Evolutionary conservation across 441 rosid species (phyloP).

Genomic region (Eruca vesicaria): DNA sequence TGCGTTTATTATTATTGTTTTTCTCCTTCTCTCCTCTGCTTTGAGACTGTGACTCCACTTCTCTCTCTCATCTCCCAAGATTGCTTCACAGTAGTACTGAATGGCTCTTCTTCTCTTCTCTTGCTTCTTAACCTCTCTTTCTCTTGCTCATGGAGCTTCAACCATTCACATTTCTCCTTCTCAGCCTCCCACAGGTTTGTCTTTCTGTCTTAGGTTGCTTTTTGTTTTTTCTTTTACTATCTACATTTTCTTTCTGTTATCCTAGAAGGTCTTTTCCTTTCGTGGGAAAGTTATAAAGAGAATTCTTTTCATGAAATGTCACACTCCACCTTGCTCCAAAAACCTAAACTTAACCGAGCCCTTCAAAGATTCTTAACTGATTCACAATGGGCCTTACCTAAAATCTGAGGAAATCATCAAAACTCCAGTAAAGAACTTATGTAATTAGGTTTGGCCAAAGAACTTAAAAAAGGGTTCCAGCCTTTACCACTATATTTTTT

Average conservation of each 20-base stretch:
- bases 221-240: neutral
- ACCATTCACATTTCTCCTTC: constrained; percentile 40
- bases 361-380: neutral
- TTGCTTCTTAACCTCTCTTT: constrained; percentile 33
- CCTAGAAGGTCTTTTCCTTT: constrained; percentile 16
- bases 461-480: neutral
- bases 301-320: neutral
- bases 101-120: constrained; percentile 36
- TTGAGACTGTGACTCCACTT: neutral
- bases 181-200: constrained; percentile 51
- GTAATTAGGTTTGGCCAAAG: constrained; percentile 1
- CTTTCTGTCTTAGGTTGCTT: neutral
- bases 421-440: neutral
- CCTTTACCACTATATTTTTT: neutral
- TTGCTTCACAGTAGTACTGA: constrained; percentile 26
- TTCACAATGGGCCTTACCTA: constrained; percentile 5
- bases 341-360: neutral
- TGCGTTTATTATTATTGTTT: neutral
- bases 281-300: constrained; percentile 5
- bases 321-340: neutral
- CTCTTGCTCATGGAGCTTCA: constrained; percentile 49
- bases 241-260: constrained; percentile 21
- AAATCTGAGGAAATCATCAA: neutral
- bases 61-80: constrained; percentile 13
- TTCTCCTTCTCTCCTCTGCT: neutral